Evolutionary conservation across 192 early-diverging fungal species (phyloP), one percentile per base, ranked within the genome.

Genomic region (Rhizophagus sp.): DNA sequence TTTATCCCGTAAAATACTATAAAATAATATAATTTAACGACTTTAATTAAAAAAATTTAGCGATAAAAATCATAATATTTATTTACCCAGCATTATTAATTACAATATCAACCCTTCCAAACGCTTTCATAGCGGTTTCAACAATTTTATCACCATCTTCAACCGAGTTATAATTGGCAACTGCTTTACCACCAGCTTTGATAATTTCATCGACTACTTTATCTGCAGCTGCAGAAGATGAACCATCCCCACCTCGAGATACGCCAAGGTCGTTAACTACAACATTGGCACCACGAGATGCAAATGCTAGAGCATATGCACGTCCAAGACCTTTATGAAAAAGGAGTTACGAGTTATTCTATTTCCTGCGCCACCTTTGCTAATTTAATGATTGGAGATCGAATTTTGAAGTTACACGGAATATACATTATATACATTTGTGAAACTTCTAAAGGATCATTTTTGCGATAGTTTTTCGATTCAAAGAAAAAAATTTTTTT

Each of bases 111-210:
- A 99, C 88, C 57, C 94, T 92, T 11, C 97, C 97, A 83, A 96
- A 99, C 22, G 95, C 94, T 88, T 95, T 92, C 81, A 99, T 85
- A 4, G 98, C 98, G 7, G 97, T 97, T 81, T 96, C 95, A 25
- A 99, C 94, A 83, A 99, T 99, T 91, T 96, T 97, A 74, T 95
- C 96, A 76, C 98, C 98, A 73, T 97, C 94, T 66, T 97, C 93
- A 36, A 99, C 98, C 78, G 97, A 97, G 88, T 98, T 92, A 88
- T 98, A 97, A 90, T 97, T 96, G 69, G 97, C 95, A 24, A 99
- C 95, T 13, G 97, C 97, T 79, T 93, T 90, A 69, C 97, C 97
- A 33, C 97, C 97, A 30, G 92, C 89, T 49, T 88, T 85, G 44
- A 85, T 88, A 84, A 99, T 98, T 83, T 98, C 96, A n/a, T 92